Evolutionary conservation across 768 basidiomycete species (phyloP).

Genomic region (Pulveroboletus ravenelii): DNA sequence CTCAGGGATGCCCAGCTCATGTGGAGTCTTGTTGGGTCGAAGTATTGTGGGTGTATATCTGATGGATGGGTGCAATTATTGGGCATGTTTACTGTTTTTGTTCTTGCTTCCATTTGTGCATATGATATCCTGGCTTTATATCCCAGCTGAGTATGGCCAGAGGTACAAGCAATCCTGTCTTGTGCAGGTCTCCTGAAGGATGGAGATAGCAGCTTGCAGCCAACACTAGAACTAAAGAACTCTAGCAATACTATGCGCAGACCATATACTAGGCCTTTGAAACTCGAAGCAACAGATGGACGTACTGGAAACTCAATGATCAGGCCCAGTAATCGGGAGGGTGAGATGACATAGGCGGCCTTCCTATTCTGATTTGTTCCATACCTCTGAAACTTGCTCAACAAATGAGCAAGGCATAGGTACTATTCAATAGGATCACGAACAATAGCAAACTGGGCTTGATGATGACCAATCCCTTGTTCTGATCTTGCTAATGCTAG

Average conservation of each 20-base stretch:
- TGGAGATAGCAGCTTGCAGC: not conserved
- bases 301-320: not conserved
- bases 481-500: not conserved
- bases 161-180: not conserved
- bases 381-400: not conserved
- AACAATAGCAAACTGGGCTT: not conserved
- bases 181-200: not conserved
- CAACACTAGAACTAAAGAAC: not conserved
- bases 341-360: not conserved
- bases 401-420: not conserved
- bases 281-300: too few species aligned
- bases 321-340: not conserved
- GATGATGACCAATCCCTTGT: not conserved
- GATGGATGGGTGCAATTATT: not conserved
- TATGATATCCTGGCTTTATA: not conserved
- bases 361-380: not conserved
- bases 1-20: not conserved
- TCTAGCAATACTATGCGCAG: not conserved
- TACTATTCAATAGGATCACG: not conserved
- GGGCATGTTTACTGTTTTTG: not conserved
- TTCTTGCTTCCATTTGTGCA: slow-evolving; percentile 3
- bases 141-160: not conserved
- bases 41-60: not conserved
- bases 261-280: too few species aligned
- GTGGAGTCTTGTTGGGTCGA: slow-evolving; percentile 1